Base-by-base conservation (phyloP, 2,329 filamentous ascomycete genomes). In the Colletotrichum tropicicola region DNA sequence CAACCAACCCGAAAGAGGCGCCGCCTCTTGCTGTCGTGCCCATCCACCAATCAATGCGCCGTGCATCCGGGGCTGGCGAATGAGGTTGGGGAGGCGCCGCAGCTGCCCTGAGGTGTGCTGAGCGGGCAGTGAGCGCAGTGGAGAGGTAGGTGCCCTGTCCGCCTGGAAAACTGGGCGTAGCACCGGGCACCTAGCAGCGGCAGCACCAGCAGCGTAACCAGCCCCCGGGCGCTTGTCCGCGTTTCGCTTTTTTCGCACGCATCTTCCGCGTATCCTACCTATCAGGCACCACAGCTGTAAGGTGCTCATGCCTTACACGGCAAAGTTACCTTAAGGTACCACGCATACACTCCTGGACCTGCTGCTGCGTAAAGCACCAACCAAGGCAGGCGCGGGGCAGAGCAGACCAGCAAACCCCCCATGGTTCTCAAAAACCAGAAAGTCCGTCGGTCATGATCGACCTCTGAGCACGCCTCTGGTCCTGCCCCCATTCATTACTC, bases 141-240 rank as follows among this genome's bases (percentile, higher is more conserved):
- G 30, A 47, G 30, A 21, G 17, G 7, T 9, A 58, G 28, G 47
- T 37, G 28, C 57, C 43, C 49, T 60, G 61, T 53, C 49, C 48
- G 35, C 41, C 56, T 55, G 49, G 53, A 51, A 61, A 53, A 55
- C 43, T 8, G 61, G 61, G 61, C 61, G 56, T 57, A 65, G 61
- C 57, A 61, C 13, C n/a, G 17, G 35, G 35, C 37, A 45, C 41
- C 19, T 12, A 10, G 4, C 21, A 13, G 5, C 17, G 52, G 32
- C 25, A 25, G n/a, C n/a, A n/a, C n/a, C n/a, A n/a, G n/a, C n/a
- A n/a, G n/a, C n/a, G n/a, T n/a, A n/a, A n/a, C n/a, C n/a, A n/a
- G n/a, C n/a, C n/a, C n/a, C n/a, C n/a, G n/a, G n/a, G n/a, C n/a
- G n/a, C n/a, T 49, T 32, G 12, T 30, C 28, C 21, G 43, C 28